These are phyloP conservation scores for Euphorbia pulcherrima DNA, from an alignment of 345 rosid species.

Conservation along the genomic window DNA sequence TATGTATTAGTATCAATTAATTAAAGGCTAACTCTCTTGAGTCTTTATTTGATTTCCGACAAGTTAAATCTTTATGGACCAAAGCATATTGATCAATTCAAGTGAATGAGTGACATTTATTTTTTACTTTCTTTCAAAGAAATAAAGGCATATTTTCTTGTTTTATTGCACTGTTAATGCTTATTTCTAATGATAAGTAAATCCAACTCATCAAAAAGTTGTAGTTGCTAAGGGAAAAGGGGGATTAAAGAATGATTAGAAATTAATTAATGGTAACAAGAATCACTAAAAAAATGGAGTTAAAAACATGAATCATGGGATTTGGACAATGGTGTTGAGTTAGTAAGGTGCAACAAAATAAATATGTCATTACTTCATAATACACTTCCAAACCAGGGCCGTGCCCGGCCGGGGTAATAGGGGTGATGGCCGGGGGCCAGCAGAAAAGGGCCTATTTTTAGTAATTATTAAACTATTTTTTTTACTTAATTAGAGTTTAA, in stretches of 20 bases:
- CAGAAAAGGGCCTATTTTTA: too few relatives aligned
- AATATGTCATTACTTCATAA: slow-evolving; percentile 37
- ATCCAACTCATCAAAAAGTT: background rate
- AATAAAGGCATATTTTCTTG: background rate
- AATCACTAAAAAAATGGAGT: slow-evolving; percentile 27
- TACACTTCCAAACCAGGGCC: slow-evolving; percentile 20
- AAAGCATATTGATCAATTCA: slow-evolving; percentile 30
- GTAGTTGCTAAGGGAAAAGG: background rate
- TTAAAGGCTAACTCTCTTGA: slow-evolving; percentile 20
- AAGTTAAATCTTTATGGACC: slow-evolving; percentile 28
- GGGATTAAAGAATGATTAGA: slow-evolving; percentile 43
- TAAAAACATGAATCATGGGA: slow-evolving; percentile 53
- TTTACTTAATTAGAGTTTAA: too few relatives aligned
- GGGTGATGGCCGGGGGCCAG: too few relatives aligned
- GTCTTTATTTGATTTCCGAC: slow-evolving; percentile 35
- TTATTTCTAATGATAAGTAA: slow-evolving; percentile 23
- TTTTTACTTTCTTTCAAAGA: background rate
- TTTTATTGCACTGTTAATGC: slow-evolving; percentile 24
- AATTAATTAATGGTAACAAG: slow-evolving; percentile 43
- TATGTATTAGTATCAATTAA: background rate
- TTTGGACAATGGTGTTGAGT: slow-evolving; percentile 46
- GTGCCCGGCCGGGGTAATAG: too few relatives aligned
- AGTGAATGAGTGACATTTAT: too few relatives aligned
- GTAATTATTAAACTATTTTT: too few relatives aligned
- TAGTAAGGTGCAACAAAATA: slow-evolving; percentile 53